Percentiles rank a stretch among this genome's conserved stretches.
phyloP scores from a whole-genome alignment of 2,329 filamentous ascomycete species.

The Ploettnerulaceae sp. region DNA sequence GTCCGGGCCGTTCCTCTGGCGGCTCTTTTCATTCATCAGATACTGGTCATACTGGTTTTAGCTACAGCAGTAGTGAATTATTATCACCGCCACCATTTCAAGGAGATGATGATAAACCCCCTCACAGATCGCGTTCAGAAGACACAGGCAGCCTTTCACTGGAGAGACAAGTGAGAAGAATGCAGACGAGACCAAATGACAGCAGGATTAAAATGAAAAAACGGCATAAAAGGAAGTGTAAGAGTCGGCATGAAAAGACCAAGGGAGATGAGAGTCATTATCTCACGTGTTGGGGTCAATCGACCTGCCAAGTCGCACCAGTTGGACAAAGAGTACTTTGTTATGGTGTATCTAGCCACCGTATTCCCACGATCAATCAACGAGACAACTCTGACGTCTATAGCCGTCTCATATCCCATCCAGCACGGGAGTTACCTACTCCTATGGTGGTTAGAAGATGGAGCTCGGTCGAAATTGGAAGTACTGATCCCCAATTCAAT shows the following conservation, averaged over 20 bases:
- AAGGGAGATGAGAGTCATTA: constrained; percentile 5
- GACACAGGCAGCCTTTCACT: constrained; percentile 23
- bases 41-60: constrained; percentile 12
- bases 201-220: not conserved
- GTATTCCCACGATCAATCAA: not conserved
- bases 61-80: constrained; percentile 15
- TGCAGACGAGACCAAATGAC: constrained; percentile 14
- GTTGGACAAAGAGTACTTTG: constrained; percentile 10
- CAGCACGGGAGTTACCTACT: constrained; percentile 6
- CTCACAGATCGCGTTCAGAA: constrained; percentile 17
- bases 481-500: too few species aligned
- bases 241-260: constrained; percentile 5
- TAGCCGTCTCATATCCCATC: not conserved
- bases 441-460: constrained; percentile 22
- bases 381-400: constrained; percentile 6
- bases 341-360: constrained; percentile 1
- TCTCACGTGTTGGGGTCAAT: constrained; percentile 3
- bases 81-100: constrained; percentile 11
- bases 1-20: constrained; percentile 9
- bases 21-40: constrained; percentile 17
- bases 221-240: constrained; percentile 1
- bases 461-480: constrained; percentile 27
- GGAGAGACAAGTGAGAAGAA: constrained; percentile 12
- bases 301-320: constrained; percentile 17
- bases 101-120: constrained; percentile 13